These are phyloP conservation scores for Myriosclerotinia duriaeana DNA, from an alignment of 2,329 filamentous ascomycete species.

Conservation along the genomic window DNA sequence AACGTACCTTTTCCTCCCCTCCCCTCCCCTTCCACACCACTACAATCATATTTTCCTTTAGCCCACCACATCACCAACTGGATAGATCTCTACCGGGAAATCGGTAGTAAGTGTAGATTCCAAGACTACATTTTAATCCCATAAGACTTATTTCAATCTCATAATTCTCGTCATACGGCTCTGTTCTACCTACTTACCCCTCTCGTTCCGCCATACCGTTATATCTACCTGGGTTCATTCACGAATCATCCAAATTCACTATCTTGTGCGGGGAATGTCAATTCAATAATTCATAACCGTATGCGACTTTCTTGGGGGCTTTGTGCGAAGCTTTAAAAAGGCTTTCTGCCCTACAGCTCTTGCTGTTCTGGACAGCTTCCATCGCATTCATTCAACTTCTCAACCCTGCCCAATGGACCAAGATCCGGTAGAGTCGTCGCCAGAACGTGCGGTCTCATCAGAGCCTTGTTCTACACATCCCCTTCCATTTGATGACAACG, in stretches of 20 bases:
- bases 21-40: background rate
- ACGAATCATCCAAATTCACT: background rate
- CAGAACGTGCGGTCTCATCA: conserved; percentile 60
- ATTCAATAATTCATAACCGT: conserved; percentile 16
- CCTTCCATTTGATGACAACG: conserved; percentile 63
- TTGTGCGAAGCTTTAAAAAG: conserved; percentile 28
- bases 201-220: conserved; percentile 3
- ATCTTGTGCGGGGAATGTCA: conserved; percentile 4
- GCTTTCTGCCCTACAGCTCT: conserved; percentile 31
- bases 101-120: background rate
- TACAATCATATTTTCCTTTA: too few relatives aligned
- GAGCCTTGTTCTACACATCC: conserved; percentile 63
- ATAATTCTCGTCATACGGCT: background rate
- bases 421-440: conserved; percentile 43
- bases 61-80: too few relatives aligned
- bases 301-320: conserved; percentile 29
- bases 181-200: background rate
- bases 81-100: background rate
- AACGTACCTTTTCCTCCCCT: background rate
- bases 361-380: conserved; percentile 23
- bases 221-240: background rate
- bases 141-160: background rate
- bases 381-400: conserved; percentile 50
- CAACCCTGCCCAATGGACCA: conserved; percentile 44
- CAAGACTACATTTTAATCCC: conserved; percentile 6